These are phyloP conservation scores for Paraphoma chrysanthemicola DNA, from an alignment of 2,329 filamentous ascomycete species.

Conservation along the genomic window DNA sequence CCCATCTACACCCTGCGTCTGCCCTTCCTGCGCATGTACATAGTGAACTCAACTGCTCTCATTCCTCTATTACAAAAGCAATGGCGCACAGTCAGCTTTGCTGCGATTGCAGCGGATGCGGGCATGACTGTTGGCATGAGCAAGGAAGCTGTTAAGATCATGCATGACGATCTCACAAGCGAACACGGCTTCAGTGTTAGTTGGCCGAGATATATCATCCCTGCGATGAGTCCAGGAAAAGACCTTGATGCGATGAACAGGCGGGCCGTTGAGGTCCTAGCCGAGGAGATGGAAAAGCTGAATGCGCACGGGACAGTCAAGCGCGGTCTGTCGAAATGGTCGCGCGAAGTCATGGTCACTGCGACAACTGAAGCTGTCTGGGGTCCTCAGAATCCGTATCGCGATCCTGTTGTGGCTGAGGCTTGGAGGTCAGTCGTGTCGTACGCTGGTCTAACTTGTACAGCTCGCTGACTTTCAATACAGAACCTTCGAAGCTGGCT, in stretches of 20 bases:
- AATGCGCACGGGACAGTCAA: not conserved
- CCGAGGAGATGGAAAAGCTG: not conserved
- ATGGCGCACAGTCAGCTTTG: constrained; percentile 2
- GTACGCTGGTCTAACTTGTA: not conserved
- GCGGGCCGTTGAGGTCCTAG: not conserved
- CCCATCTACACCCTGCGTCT: constrained; percentile 2
- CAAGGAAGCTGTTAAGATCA: constrained; percentile 2
- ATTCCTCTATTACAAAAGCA: constrained; percentile 5
- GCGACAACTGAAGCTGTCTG: constrained; percentile 49
- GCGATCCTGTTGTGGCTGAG: constrained; percentile 32
- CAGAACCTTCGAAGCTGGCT: constrained; percentile 28
- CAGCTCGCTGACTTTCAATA: constrained; percentile 23
- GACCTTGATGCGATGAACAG: constrained; percentile 2
- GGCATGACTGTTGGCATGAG: constrained; percentile 1
- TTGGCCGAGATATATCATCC: constrained; percentile 2
- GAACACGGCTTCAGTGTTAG: constrained; percentile 3
- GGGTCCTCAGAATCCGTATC: constrained; percentile 49
- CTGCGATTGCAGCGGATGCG: not conserved
- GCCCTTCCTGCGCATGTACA: not conserved
- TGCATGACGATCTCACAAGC: constrained; percentile 2
- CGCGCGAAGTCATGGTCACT: not conserved
- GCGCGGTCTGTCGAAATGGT: constrained; percentile 1
- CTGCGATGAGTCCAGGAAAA: not conserved
- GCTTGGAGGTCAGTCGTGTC: constrained; percentile 13
- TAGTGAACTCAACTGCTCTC: not conserved